Base-by-base conservation (phyloP, 345 rosid genomes). In the Nasturtium officinale region DNA sequence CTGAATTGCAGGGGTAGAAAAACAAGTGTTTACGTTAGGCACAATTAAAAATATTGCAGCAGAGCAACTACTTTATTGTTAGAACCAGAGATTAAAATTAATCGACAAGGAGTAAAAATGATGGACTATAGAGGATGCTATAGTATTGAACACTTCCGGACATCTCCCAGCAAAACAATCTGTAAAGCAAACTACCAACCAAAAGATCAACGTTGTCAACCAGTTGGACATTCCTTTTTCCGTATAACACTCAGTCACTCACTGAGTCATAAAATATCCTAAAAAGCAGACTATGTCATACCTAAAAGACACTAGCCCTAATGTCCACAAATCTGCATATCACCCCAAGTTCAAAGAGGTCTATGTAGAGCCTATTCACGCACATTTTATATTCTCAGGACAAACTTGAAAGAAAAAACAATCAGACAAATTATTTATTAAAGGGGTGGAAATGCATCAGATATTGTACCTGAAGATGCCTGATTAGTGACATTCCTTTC, bases 391-490 rank as follows among this genome's bases (percentile, higher is more conserved):
- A 63, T 26, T 18, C 20, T 11, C 18, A 37, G 6, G 61, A 56
- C n/a, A 25, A 52, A 53, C 51, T 45, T 54, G 46, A 21, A 54
- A 25, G 55, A 42, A 28, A 64, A 37, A 29, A 23, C 11, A 38
- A 57, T 56, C 2, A 47, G 48, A 54, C n/a, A 30, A 47, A 40
- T 57, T 3, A 25, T 29, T 32, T 13, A 25, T 42, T 42, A 11
- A 11, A 59, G 52, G 18, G 20, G 5, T 60, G 61, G 20, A 7
- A 62, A 63, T 29, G 32, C 25, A 65, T 61, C 52, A 26, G 62
- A 30, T 46, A 67, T 67, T 52, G 46, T 82, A 95, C 99, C 99
- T 95, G 98, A 59, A 95, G 91, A 82, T 91, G 96, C 67, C 99
- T 85, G 69, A 91, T 88, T 74, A 95, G 74, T 70, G 98, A 91